Evolutionary conservation across 2,329 filamentous ascomycete species (phyloP).

Genomic region (Cladosporium colombiae): DNA sequence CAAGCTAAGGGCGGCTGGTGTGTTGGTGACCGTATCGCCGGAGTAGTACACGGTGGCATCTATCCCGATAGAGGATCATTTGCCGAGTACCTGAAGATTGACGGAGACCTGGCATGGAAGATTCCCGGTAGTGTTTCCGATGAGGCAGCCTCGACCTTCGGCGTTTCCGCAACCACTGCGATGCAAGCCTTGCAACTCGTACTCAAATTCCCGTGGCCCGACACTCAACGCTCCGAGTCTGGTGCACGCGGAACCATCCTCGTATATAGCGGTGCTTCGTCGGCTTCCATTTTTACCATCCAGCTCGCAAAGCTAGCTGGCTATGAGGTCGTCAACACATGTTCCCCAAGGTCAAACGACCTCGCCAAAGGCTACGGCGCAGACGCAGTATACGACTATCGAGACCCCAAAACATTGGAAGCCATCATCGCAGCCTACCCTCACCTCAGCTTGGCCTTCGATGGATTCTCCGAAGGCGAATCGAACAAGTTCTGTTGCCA

Average conservation of each 20-base stretch:
- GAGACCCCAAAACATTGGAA: constrained; percentile 36
- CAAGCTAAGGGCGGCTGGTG: constrained; percentile 48
- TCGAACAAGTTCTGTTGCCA: neutral
- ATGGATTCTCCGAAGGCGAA: neutral
- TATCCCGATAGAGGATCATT: constrained; percentile 54
- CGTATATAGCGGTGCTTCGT: constrained; percentile 52
- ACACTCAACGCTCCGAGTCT: constrained; percentile 21
- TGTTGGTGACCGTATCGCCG: constrained; percentile 55
- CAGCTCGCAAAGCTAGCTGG: constrained; percentile 47
- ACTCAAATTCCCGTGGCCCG: constrained; percentile 46
- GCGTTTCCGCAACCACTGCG: constrained; percentile 48
- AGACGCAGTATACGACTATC: constrained; percentile 53
- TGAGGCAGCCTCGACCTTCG: constrained; percentile 52
- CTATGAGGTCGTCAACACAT: constrained; percentile 40
- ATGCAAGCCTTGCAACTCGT: constrained; percentile 34
- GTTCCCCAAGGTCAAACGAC: constrained; percentile 51
- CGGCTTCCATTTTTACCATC: constrained; percentile 48
- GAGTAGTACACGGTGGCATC: constrained; percentile 52
- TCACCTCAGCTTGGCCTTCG: neutral
- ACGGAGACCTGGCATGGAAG: constrained; percentile 47
- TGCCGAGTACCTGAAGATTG: constrained; percentile 53
- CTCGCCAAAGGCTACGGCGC: constrained; percentile 50
- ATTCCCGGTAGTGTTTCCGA: constrained; percentile 50
- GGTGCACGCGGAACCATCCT: constrained; percentile 36
- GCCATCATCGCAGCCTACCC: neutral